Evolutionary conservation across 1,284 basidiomycete genomes (phyloP).

Genomic region (Cutaneotrichosporon sp.): DNA sequence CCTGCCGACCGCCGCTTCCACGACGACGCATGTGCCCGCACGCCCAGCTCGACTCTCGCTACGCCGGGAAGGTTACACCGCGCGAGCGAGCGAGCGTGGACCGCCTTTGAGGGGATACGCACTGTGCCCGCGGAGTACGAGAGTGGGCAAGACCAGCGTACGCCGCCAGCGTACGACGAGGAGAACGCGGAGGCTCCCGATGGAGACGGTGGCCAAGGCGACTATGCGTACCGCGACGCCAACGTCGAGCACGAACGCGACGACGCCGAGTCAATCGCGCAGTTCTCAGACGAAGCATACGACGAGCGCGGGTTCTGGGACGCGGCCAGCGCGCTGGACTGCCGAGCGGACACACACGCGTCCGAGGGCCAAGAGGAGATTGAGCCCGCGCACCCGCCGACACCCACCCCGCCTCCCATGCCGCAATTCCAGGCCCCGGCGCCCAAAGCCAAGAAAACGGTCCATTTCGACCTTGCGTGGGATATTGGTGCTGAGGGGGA

Average conservation of each 20-base stretch:
- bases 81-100: slow-evolving; percentile 10
- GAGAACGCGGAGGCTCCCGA: background rate
- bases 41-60: background rate
- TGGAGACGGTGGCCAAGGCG: background rate
- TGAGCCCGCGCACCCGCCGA: background rate
- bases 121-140: background rate
- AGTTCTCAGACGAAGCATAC: slow-evolving; percentile 4
- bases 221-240: background rate
- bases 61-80: background rate
- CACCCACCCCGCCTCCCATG: slow-evolving; percentile 11
- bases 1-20: background rate
- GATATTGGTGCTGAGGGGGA: slow-evolving; percentile 9
- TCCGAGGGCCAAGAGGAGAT: background rate
- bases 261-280: slow-evolving; percentile 3
- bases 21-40: too few species aligned
- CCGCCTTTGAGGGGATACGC: slow-evolving; percentile 1
- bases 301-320: background rate
- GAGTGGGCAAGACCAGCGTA: too few species aligned
- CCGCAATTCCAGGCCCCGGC: slow-evolving; percentile 24
- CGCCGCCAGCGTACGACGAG: background rate
- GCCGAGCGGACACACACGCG: too few species aligned
- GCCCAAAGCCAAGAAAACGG: slow-evolving; percentile 15
- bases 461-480: slow-evolving; percentile 21
- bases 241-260: background rate
- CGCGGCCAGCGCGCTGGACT: background rate